Evolutionary conservation across 371 early-diverging fungal genomes (phyloP).

Genomic region (Mucor racemosus): DNA sequence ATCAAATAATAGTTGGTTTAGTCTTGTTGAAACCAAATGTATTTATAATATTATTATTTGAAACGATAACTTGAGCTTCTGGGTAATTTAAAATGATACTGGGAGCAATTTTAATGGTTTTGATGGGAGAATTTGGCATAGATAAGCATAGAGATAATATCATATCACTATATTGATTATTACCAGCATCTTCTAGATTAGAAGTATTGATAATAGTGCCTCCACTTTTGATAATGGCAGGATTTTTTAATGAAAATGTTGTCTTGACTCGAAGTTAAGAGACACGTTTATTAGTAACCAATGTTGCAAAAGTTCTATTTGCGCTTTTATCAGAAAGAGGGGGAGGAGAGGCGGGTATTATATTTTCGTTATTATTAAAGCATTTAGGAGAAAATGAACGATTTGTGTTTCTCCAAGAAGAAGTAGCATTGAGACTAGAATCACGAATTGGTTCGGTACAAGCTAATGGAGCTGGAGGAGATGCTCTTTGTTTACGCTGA

Average conservation of each 20-base stretch:
- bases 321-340: not conserved
- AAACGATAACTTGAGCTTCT: slow-evolving; percentile 5
- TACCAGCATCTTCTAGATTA: not conserved
- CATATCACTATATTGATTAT: not conserved
- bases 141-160: not conserved
- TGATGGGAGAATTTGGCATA: slow-evolving; percentile 2
- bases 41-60: not conserved
- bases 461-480: not conserved
- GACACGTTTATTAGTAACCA: not conserved
- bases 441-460: not conserved
- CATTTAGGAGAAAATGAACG: not conserved
- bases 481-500: not conserved
- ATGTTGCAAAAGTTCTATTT: not conserved
- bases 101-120: slow-evolving; percentile 9
- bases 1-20: not conserved
- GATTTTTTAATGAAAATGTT: not conserved
- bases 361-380: not conserved
- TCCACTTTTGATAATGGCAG: not conserved
- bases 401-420: not conserved
- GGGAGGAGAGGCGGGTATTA: not conserved
- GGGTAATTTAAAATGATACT: slow-evolving; percentile 9
- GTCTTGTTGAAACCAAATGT: not conserved
- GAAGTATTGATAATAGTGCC: not conserved
- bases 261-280: not conserved
- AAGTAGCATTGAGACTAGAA: not conserved